Evolutionary conservation across 2,329 filamentous ascomycete genomes (phyloP).

Genomic region (Nannizzia gypsea): DNA sequence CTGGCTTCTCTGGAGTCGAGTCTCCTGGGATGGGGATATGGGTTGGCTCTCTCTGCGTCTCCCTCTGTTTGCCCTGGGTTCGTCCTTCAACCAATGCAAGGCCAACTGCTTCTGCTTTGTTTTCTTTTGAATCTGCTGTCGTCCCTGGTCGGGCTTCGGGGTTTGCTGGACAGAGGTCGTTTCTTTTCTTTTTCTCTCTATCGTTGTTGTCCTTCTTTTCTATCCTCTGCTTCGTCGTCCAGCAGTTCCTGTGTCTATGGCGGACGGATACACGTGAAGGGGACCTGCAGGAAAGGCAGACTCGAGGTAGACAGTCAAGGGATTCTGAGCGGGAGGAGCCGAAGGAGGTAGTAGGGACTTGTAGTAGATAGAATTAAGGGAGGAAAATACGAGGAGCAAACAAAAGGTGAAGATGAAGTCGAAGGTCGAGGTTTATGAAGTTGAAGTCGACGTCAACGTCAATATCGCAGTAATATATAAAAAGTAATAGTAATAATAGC

Average conservation of each 20-base stretch:
- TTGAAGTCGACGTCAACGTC: not conserved
- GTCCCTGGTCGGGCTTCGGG: slow-evolving; percentile 1
- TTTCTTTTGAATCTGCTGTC: not conserved
- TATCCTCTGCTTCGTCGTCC: not conserved
- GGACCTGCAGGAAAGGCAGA: not conserved
- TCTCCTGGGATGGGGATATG: no score
- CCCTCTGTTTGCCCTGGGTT: no score
- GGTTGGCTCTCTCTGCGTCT: no score
- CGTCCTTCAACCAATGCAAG: not conserved
- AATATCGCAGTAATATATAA: no score
- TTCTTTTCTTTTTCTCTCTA: not conserved
- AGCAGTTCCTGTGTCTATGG: not conserved
- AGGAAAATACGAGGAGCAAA: not conserved
- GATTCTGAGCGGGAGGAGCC: not conserved
- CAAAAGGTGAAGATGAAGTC: not conserved
- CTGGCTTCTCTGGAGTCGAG: not conserved
- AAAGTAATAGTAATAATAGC: not conserved
- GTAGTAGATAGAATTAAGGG: not conserved
- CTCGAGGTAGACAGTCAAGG: not conserved
- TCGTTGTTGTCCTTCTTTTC: not conserved
- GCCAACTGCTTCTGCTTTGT: not conserved
- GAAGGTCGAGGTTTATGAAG: not conserved
- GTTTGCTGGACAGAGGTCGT: not conserved
- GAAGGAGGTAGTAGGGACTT: no score
- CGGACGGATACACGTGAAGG: not conserved